phyloP scores from a whole-genome alignment of 371 early-diverging fungal genomes.

The Dinochytrium kinnereticum region DNA sequence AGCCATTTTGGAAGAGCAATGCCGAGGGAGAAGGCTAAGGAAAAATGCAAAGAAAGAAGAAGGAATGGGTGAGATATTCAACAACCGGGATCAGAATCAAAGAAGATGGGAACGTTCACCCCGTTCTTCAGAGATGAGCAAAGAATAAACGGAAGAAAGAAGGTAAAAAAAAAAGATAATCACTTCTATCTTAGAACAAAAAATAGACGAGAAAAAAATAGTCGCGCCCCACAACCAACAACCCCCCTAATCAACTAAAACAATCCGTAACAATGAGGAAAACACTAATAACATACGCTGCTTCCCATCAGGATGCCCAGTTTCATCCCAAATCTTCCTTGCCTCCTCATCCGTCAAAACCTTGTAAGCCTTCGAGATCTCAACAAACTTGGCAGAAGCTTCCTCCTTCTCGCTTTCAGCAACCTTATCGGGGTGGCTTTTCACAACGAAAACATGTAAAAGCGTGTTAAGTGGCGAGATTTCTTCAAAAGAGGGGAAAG shows the following conservation, averaged over 20 bases:
- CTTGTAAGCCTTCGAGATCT: conserved; percentile 88
- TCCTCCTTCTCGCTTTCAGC: conserved; percentile 60
- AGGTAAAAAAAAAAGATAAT: not conserved
- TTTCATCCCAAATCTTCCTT: conserved; percentile 90
- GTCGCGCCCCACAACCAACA: too few species aligned
- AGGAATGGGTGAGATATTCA: too few species aligned
- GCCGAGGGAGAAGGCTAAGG: conserved; percentile 86
- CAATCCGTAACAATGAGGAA: conserved; percentile 2
- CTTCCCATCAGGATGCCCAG: conserved; percentile 95
- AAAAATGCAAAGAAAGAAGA: too few species aligned
- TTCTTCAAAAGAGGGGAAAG: too few species aligned
- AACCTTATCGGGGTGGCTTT: conserved; percentile 83
- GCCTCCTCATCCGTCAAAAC: conserved; percentile 92
- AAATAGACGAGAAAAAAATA: not conserved
- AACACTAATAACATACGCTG: conserved; percentile 35
- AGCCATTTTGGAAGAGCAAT: conserved; percentile 92
- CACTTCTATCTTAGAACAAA: not conserved
- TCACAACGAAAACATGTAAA: not conserved
- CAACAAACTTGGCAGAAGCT: conserved; percentile 69
- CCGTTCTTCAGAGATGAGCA: too few species aligned
- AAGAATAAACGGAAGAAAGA: too few species aligned
- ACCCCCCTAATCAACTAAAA: too few species aligned
- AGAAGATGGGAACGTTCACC: too few species aligned
- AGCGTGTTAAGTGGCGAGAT: too few species aligned
- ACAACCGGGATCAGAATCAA: too few species aligned